phyloP scores from a whole-genome alignment of 805 yeast species.

The Candida ulmi region DNA sequence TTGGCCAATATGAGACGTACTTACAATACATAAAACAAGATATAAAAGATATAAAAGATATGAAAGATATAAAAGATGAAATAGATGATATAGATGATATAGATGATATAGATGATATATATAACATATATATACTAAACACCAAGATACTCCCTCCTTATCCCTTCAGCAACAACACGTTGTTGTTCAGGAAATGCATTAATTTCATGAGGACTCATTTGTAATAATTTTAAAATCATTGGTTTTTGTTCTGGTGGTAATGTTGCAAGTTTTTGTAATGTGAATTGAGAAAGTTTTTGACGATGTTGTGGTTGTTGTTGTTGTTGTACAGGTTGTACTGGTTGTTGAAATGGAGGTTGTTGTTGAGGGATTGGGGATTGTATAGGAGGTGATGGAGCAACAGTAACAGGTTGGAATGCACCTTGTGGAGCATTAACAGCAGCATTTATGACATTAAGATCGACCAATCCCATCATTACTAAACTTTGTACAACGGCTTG shows the following conservation, averaged over 20 bases:
- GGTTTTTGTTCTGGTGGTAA: conserved; percentile 55
- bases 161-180: not conserved
- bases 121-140: too few species aligned
- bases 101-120: too few species aligned
- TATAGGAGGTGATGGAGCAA: too few species aligned
- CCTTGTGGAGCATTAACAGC: conserved; percentile 26
- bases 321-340: conserved; percentile 9
- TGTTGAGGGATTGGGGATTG: conserved; percentile 11
- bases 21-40: too few species aligned
- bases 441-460: conserved; percentile 59
- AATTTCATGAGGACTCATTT: conserved; percentile 29
- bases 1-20: too few species aligned
- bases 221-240: conserved; percentile 44
- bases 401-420: conserved; percentile 4
- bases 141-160: not conserved
- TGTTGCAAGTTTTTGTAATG: conserved; percentile 42
- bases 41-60: too few species aligned
- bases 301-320: conserved; percentile 2
- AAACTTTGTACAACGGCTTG: conserved; percentile 69
- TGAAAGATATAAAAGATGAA: too few species aligned
- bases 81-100: too few species aligned
- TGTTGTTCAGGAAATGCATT: not conserved
- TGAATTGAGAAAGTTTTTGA: conserved; percentile 41
- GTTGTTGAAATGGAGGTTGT: conserved; percentile 5
- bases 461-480: conserved; percentile 71